Evolutionary conservation across 768 basidiomycete genomes (phyloP), one percentile per base, ranked within the genome.

Genomic region (Agaricus blazei): DNA sequence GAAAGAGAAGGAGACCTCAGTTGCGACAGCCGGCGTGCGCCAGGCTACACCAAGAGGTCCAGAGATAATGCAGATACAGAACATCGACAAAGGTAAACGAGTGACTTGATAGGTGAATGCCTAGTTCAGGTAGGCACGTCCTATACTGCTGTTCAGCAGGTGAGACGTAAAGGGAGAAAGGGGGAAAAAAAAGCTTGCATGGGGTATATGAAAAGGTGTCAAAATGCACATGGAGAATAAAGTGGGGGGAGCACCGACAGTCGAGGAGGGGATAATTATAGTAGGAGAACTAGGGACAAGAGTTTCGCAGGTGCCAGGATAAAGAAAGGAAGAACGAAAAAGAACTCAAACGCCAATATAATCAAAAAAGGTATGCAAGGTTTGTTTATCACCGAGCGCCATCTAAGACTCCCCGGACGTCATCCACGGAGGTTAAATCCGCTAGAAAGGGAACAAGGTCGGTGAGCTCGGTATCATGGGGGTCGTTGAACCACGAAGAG

Each of bases 401-500:
- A 66, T 96, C 92, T 60, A 98, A 77, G 38, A 97, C 87, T 44
- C 90, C 94, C 56, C 97, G 80, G 46, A 98, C 90, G 69, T 99
- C 97, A 55, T 87, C 87, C 34, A 94, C 93, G 26, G 79, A 75
- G 34, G 75, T 81, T 36, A 99, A 79, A 71, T 99, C 97, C 36
- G 90, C 75, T 59, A 99, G 80, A 81, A 99, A 98, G 28, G 94
- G 93, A 54, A 94, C 86, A 50, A 98, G 76, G 71, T 98, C 96
- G 40, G 92, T 97, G 60, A 99, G 80, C 69, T 98, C 96, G 46
- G 95, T 96, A 67, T 98, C 96, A 64, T 98, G 96, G 9, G 95
- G 95, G 71, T 94, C 94, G 70, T 98, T 98, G 77, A 99, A 99
- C 97, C 97, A 99, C 55, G 92, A 94, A 42, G 96, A 98, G 58